phyloP scores from a whole-genome alignment of 1,139 yeast species.

The Ashbya aceris region DNA sequence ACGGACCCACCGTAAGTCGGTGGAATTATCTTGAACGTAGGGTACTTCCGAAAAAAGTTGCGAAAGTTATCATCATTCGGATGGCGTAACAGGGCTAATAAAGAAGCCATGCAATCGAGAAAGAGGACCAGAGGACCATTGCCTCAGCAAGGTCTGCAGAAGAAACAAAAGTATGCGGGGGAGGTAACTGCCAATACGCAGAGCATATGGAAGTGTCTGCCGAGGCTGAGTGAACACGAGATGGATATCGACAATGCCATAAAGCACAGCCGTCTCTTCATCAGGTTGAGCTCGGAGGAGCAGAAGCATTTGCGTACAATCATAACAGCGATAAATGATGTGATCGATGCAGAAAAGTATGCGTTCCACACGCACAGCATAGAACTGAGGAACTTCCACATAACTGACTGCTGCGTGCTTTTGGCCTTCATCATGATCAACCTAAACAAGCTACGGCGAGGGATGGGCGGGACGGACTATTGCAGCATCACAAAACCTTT shows the following conservation, averaged over 20 bases:
- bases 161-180: conserved; percentile 1
- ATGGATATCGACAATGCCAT: conserved; percentile 11
- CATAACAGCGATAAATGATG: conserved; percentile 1
- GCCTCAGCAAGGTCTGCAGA: not conserved
- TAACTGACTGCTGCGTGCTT: conserved; percentile 20
- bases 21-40: not conserved
- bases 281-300: conserved; percentile 6
- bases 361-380: conserved; percentile 1
- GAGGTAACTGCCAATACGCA: conserved; percentile 8
- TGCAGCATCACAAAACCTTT: conserved; percentile 2
- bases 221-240: conserved; percentile 14
- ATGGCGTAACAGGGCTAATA: not conserved
- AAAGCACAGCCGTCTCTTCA: conserved; percentile 16
- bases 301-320: not conserved
- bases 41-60: not conserved
- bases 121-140: not conserved
- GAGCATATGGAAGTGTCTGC: conserved; percentile 21
- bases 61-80: not conserved
- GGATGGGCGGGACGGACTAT: not conserved
- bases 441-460: conserved; percentile 11
- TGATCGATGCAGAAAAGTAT: not conserved
- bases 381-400: conserved; percentile 13
- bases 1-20: not conserved
- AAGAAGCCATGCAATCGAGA: conserved; percentile 2
- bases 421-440: conserved; percentile 14